Conservation (phyloP, 441 rosid species). For the Caryocar brasiliense region DNA sequence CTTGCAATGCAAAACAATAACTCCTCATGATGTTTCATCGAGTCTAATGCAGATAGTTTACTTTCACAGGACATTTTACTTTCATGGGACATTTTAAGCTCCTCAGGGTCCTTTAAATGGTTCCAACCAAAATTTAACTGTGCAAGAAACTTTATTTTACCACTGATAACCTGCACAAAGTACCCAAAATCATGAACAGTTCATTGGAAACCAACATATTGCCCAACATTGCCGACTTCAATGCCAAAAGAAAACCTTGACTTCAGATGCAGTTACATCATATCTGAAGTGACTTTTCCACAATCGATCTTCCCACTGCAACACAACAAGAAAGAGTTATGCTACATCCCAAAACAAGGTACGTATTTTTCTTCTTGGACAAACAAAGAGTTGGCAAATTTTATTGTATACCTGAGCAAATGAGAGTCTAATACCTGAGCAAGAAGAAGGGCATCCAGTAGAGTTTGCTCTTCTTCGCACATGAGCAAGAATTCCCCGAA, state of each 20-base stretch:
- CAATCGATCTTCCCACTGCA: conserved; percentile 42
- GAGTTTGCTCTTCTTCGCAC: conserved; percentile 24
- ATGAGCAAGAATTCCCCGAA: conserved; percentile 7
- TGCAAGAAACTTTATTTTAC: conserved; percentile 27
- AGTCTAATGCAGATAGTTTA: conserved; percentile 9
- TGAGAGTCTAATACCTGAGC: conserved; percentile 22
- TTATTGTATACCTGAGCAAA: conserved; percentile 15
- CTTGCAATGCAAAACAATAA: conserved; percentile 27
- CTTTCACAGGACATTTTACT: neutral
- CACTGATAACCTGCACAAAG: conserved; percentile 23
- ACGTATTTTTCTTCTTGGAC: no score
- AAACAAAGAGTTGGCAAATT: no score
- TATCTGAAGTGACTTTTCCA: conserved; percentile 24
- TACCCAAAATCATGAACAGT: neutral
- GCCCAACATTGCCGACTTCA: neutral
- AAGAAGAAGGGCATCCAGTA: conserved; percentile 31
- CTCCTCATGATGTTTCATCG: conserved; percentile 20
- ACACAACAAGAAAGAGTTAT: conserved; percentile 7
- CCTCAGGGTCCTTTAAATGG: conserved; percentile 12
- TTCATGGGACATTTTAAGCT: conserved; percentile 2
- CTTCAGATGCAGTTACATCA: conserved; percentile 28
- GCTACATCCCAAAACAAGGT: neutral
- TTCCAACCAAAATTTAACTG: conserved; percentile 25
- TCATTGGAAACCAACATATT: neutral
- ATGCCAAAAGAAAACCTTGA: conserved; percentile 22